These are phyloP conservation scores for Brassica nigra DNA, from an alignment of 345 rosid genomes.

Conservation along the genomic window DNA sequence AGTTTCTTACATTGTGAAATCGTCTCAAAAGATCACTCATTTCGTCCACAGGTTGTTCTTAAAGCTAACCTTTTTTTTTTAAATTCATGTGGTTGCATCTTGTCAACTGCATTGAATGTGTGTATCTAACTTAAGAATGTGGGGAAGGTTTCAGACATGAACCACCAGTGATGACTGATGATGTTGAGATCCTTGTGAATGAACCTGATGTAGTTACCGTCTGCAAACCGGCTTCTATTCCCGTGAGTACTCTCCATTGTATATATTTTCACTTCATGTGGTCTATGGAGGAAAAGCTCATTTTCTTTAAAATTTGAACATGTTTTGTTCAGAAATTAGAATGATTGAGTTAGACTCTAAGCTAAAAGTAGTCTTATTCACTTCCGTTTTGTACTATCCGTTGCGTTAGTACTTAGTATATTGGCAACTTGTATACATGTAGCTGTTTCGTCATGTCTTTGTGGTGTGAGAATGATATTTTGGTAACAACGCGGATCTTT, in stretches of 20 bases:
- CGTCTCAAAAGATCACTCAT: conserved; percentile 86
- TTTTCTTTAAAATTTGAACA: neutral
- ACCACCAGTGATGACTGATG: conserved; percentile 73
- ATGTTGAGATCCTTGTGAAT: conserved; percentile 58
- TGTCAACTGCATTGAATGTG: neutral
- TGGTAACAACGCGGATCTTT: neutral
- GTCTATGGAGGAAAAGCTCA: neutral
- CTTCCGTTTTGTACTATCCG: neutral
- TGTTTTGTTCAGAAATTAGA: neutral
- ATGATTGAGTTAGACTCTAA: neutral
- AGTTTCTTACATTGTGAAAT: conserved; percentile 70
- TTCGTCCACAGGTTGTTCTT: conserved; percentile 73
- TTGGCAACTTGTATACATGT: neutral
- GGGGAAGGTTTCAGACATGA: conserved; percentile 75
- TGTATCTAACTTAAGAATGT: conserved; percentile 31
- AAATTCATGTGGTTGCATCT: neutral
- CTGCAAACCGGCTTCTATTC: conserved; percentile 83
- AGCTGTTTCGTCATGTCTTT: neutral
- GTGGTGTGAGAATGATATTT: conserved; percentile 4
- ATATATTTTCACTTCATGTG: neutral
- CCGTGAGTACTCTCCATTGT: conserved; percentile 52
- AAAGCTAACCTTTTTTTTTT: neutral
- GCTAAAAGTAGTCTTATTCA: neutral
- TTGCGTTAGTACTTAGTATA: neutral
- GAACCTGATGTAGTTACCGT: conserved; percentile 80